Evolutionary conservation across 495 filamentous ascomycete species (phyloP).

Genomic region (Lasiosphaeria miniovina): DNA sequence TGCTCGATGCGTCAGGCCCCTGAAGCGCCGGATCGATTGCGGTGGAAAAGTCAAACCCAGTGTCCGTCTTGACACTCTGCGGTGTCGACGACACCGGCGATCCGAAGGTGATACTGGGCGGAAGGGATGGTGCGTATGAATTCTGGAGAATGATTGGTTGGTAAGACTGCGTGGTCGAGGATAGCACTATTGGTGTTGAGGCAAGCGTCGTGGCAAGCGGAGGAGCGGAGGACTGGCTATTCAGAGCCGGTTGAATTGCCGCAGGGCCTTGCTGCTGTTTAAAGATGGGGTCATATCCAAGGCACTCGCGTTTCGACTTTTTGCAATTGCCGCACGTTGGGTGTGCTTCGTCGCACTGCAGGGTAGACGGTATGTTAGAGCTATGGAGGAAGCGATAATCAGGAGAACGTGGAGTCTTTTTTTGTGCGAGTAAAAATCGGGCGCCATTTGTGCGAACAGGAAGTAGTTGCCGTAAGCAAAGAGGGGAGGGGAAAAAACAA

Average conservation of each 20-base stretch:
- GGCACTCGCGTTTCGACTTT: constrained; percentile 95
- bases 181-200: constrained; percentile 30
- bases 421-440: no score
- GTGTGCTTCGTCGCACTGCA: constrained; percentile 93
- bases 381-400: not conserved
- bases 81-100: constrained; percentile 43
- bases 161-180: constrained; percentile 29
- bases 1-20: constrained; percentile 31
- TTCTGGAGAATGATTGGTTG: constrained; percentile 30
- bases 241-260: constrained; percentile 67
- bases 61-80: constrained; percentile 57
- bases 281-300: constrained; percentile 98
- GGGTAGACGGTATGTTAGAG: constrained; percentile 1
- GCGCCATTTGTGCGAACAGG: no score
- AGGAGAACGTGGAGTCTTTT: not conserved
- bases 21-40: constrained; percentile 77
- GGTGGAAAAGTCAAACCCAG: constrained; percentile 61
- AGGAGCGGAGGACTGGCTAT: constrained; percentile 33
- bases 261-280: constrained; percentile 78
- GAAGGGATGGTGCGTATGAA: constrained; percentile 27
- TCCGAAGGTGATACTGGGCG: constrained; percentile 33
- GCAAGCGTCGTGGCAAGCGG: constrained; percentile 27
- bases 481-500: no score
- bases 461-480: no score
- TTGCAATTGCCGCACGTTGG: constrained; percentile 95